A percentile compares a stretch with the other conserved stretches of the same genome.
Evolutionary conservation across 352 stramenopile genomes (phyloP).

Genomic region (Pythium sukuiense): DNA sequence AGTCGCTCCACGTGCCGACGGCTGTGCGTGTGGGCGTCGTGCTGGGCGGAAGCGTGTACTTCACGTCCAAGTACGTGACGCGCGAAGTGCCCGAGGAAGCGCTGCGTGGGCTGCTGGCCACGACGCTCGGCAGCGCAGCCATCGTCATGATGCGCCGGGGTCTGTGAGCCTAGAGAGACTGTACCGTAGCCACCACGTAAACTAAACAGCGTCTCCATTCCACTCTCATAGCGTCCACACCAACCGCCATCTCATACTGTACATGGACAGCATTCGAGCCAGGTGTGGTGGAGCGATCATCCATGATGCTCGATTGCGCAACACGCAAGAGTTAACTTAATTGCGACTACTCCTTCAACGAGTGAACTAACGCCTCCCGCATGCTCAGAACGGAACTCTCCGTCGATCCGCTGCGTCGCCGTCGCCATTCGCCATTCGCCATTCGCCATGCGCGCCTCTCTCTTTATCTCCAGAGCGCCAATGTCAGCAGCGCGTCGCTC

Average conservation of each 20-base stretch:
- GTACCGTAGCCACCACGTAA: too few relatives aligned
- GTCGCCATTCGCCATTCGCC: not conserved
- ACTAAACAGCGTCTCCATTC: too few relatives aligned
- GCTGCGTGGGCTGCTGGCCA: constrained; percentile 62
- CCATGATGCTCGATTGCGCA: not conserved
- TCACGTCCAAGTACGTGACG: constrained; percentile 83
- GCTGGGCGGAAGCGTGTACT: constrained; percentile 57
- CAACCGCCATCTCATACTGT: too few relatives aligned
- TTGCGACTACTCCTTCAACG: not conserved
- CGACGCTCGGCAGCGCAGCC: constrained; percentile 61
- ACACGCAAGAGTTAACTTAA: constrained; percentile 16
- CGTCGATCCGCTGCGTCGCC: not conserved
- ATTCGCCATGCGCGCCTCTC: not conserved
- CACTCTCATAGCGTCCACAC: too few relatives aligned
- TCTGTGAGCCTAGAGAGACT: not conserved
- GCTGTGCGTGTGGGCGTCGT: constrained; percentile 56
- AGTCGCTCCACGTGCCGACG: constrained; percentile 74
- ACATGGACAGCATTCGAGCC: too few relatives aligned
- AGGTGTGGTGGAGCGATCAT: not conserved
- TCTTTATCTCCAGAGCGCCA: not conserved
- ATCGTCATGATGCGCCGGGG: constrained; percentile 77
- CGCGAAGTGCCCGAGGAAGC: constrained; percentile 71
- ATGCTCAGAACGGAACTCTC: not conserved
- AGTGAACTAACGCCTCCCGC: not conserved
- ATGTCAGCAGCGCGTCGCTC: not conserved